Base-by-base conservation (phyloP, 2,329 filamentous ascomycete genomes). In the Juglanconis juglandina region DNA sequence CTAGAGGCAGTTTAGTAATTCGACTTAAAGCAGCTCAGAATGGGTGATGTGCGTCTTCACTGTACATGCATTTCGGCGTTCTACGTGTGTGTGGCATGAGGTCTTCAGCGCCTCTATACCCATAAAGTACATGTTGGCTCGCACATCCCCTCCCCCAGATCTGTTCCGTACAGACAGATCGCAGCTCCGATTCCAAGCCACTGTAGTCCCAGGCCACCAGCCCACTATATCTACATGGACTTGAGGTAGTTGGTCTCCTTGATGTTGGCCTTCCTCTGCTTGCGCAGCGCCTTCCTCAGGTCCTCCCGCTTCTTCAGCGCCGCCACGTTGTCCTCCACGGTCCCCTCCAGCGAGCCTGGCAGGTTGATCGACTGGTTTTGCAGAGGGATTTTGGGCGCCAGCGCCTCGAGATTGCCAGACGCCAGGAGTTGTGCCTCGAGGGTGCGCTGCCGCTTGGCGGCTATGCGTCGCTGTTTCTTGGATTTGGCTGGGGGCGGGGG, bases 231-330 rank as follows among this genome's bases (percentile, higher is more conserved):
- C 77, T 80, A 86, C 89, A 93, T 91, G 48, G 86, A 85, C 83
- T 89, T 90, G 76, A 95, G 83, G 82, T 92, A 95, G 77, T 95
- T 95, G 71, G 76, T 77, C 80, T 95, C 91, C 85, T 93, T 94
- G 71, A 95, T 95, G 75, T 82, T 84, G 62, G 83, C 84, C 76
- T 88, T 85, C 71, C 90, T 81, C 78, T 92, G 89, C 72, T 83
- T 83, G 70, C 90, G 84, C 89, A 92, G 87, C 39, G 86, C 87
- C 76, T 81, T 84, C 66, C 81, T 88, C 68, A 93, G 77, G 67
- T 87, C 85, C 64, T 82, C 79, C 70, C 89, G 80, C 70, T 83
- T 78, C 35, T 73, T 68, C 9, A 71, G 75, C 39, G 83, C 81
- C 54, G 71, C 70, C 39, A 86, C 61, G 53, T 82, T 80, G 53